phyloP scores from a whole-genome alignment of 2,329 filamentous ascomycete species.

The Paecilomyces fulvus region DNA sequence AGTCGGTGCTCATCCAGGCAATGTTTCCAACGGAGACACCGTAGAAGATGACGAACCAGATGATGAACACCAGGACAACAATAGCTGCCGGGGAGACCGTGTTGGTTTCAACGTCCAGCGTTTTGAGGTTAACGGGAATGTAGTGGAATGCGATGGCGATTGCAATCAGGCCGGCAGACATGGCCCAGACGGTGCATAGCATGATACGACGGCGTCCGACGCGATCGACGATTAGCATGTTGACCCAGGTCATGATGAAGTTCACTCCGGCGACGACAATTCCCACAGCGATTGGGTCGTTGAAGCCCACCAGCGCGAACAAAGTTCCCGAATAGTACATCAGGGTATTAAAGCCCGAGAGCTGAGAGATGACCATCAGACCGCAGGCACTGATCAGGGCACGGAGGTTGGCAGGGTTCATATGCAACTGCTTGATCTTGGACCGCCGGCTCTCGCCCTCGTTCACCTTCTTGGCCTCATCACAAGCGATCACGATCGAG shows the following conservation, averaged over 20 bases:
- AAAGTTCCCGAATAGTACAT: constrained; percentile 40
- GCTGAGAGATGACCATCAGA: constrained; percentile 45
- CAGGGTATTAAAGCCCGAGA: constrained; percentile 40
- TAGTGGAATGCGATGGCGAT: neutral
- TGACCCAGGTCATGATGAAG: constrained; percentile 44
- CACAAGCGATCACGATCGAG: constrained; percentile 34
- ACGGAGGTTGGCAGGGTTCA: constrained; percentile 21
- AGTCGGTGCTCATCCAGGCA: constrained; percentile 42
- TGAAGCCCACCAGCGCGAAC: constrained; percentile 42
- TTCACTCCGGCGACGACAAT: constrained; percentile 24
- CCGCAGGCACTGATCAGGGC: constrained; percentile 40
- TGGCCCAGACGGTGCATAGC: constrained; percentile 37
- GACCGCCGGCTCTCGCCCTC: constrained; percentile 35
- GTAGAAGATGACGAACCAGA: constrained; percentile 40
- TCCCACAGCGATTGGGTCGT: constrained; percentile 41
- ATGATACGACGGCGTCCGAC: constrained; percentile 40
- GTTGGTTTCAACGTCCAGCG: neutral
- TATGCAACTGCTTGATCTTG: constrained; percentile 41
- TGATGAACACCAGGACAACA: constrained; percentile 37
- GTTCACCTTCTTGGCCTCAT: constrained; percentile 32
- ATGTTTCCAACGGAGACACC: constrained; percentile 41
- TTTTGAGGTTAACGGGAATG: neutral
- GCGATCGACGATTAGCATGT: constrained; percentile 39
- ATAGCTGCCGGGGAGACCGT: constrained; percentile 27
- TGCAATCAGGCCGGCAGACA: constrained; percentile 36